These are phyloP conservation scores for Metschnikowia rubicola DNA, from an alignment of 805 yeast genomes.

Conservation along the genomic window DNA sequence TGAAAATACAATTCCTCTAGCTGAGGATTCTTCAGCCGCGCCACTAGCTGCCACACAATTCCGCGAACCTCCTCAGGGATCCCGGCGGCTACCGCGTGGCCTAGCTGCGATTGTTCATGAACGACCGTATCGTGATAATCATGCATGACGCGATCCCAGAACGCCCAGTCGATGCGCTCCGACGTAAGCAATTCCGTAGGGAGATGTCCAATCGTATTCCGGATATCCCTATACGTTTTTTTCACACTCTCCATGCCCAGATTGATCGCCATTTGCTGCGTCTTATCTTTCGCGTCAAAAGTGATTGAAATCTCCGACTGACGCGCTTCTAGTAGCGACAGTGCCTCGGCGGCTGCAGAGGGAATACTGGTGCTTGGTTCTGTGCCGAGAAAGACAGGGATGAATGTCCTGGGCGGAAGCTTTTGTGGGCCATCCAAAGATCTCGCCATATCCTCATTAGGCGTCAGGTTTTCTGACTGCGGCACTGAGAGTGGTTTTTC, in stretches of 20 bases:
- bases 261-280: conserved; percentile 45
- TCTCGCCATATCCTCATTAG: no score
- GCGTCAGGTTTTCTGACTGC: no score
- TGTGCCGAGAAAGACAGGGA: conserved; percentile 1
- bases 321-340: conserved; percentile 51
- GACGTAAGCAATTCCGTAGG: conserved; percentile 16
- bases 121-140: conserved; percentile 69
- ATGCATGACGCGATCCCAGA: conserved; percentile 81
- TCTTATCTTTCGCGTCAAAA: conserved; percentile 46
- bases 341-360: conserved; percentile 1
- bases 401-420: conserved; percentile 8
- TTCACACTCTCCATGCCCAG: conserved; percentile 38
- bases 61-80: conserved; percentile 85
- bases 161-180: conserved; percentile 64
- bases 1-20: conserved; percentile 57
- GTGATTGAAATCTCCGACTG: conserved; percentile 53
- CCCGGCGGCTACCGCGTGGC: conserved; percentile 60
- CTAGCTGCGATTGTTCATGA: conserved; percentile 56
- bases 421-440: neutral
- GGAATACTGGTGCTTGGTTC: conserved; percentile 2
- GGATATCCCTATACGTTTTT: conserved; percentile 46
- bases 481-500: no score
- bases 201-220: conserved; percentile 41
- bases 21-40: conserved; percentile 68
- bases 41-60: conserved; percentile 86